These are phyloP conservation scores for Cystoderma amianthinum DNA, from an alignment of 768 basidiomycete species.

Conservation along the genomic window DNA sequence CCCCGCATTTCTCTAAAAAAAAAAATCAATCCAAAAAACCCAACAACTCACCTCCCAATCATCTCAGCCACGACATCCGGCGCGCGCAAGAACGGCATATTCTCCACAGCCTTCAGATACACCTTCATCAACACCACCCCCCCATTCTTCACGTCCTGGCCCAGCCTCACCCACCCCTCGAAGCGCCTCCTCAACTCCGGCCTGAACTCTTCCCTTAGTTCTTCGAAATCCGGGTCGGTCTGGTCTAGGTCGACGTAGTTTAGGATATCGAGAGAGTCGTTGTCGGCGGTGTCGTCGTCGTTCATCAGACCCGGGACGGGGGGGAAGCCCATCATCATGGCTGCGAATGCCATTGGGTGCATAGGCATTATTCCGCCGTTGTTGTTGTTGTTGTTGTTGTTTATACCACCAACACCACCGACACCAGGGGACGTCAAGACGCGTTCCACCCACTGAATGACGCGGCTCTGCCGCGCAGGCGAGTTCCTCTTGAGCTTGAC, in stretches of 20 bases:
- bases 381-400: not conserved
- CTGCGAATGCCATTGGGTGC: conserved; percentile 43
- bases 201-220: conserved; percentile 41
- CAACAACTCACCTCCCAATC: not conserved
- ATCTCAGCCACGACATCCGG: not conserved
- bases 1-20: not conserved
- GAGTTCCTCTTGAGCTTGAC: conserved; percentile 31
- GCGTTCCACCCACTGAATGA: conserved; percentile 46
- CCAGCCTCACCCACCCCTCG: not conserved
- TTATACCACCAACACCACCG: not conserved
- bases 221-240: conserved; percentile 40
- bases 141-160: not conserved
- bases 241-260: conserved; percentile 37
- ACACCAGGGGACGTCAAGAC: conserved; percentile 30
- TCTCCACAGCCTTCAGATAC: not conserved
- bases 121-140: not conserved
- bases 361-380: conserved; percentile 36
- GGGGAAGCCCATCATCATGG: conserved; percentile 46
- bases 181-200: conserved; percentile 27
- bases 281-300: conserved; percentile 17
- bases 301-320: conserved; percentile 27
- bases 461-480: conserved; percentile 33
- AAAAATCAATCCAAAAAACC: not conserved
- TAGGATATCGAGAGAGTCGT: conserved; percentile 36
- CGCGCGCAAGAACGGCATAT: not conserved